Base-by-base conservation (phyloP, 805 yeast genomes). In the Blastobotrys americana region DNA sequence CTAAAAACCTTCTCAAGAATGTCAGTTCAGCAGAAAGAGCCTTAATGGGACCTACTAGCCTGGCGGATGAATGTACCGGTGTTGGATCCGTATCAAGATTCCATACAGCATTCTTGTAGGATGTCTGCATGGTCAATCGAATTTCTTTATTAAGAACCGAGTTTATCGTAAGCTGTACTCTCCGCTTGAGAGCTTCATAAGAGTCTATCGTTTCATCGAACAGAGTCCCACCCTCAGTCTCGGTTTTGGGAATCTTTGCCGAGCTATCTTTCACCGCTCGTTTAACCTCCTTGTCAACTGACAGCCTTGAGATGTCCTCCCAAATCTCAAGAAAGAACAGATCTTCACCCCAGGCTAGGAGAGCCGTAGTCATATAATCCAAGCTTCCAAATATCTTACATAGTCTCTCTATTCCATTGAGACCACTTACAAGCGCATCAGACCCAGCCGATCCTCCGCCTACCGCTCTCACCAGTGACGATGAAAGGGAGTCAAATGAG, bases 321-420 rank as follows among this genome's bases (percentile, higher is more conserved):
- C 73, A 68, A 22, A 72, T 52, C 48, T 68, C 71, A 34, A 73
- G 52, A 45, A 73, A 73, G 4, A 69, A 60, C 13, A 63, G 51
- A 34, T 69, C 68, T 40, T 71, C 68, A 16, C 69, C 69, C 76
- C 77, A 70, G 20, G 54, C 57, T 13, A 59, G 55, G 64, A 75
- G 61, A 3, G 65, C 54, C 34, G 66, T 69, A 9, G 59, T 55
- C 36, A 69, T 59, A 43, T 56, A 72, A 33, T 62, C 67, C 49
- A 54, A 54, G 42, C 65, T 60, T 35, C 69, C 68, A 45, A 55
- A 59, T 5, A 71, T 58, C 21, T 72, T 57, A 39, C 74, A 69
- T 3, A 72, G 58, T 35, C 73, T 52, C 49, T 69, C 72, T 3
- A 72, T 38, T 3, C 71, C 72, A 10, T 59, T 52, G 1, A 55